Evolutionary conservation across 257 asterid species (phyloP), one percentile per base, ranked within the genome.

Genomic region (Solanum virginianum): DNA sequence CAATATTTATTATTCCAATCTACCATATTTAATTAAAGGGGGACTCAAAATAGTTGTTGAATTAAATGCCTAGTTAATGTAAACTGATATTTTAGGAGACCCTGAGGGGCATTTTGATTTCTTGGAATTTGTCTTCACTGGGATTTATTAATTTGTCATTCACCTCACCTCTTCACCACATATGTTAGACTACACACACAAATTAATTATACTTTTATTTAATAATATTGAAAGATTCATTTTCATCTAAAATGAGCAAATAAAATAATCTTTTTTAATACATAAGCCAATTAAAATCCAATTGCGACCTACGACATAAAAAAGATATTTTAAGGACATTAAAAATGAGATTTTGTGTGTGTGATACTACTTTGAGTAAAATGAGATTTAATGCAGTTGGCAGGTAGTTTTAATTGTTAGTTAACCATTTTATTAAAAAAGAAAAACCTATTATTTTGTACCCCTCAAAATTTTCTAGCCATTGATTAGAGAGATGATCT

Each of bases 361-460:
- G 81, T 20, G 59, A 59, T 80, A 71, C 26, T 81, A 70, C 55
- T 20, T 85, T 71, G 45, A 77, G 66, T 70, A 26, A 77, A 51
- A 29, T 83, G 62, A n/a, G 43, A 75, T 84, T 87, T 70, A 62
- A 70, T 60, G 56, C 12, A 55, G 80, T 77, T 87, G 87, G 91
- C 80, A 79, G 83, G 88, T 88, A 84, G 83, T 72, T 39, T 85
- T 5, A 49, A 18, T 56, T 14, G 14, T 36, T 14, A 22, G 41
- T 74, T 47, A 75, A 22, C 60, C 59, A 5, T 41, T 8, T 70
- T 41, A 9, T 80, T 14, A 1, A 3, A 65, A 60, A 4, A 41
- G 22, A 12, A 0, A 45, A 74, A 45, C 56, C 41, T 7, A 7
- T 47, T 22, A 22, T 4, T 65, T 49, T n/a, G 12, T 11, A n/a